phyloP scores from a whole-genome alignment of 257 asterid genomes.

The Lantana camara region DNA sequence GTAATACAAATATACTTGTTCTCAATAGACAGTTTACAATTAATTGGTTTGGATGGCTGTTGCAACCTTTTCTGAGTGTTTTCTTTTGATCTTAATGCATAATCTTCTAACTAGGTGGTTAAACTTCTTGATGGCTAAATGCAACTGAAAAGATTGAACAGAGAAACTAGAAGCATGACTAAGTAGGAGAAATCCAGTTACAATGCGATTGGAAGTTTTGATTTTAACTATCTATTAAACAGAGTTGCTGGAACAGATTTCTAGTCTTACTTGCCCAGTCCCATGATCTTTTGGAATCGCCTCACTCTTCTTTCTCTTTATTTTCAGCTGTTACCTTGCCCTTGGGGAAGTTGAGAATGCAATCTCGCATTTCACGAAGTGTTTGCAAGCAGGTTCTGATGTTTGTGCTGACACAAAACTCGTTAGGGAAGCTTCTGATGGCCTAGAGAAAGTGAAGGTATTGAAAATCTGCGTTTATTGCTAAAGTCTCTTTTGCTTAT shows the following conservation, averaged over 20 bases:
- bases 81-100: conserved; percentile 9
- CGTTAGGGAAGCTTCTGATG: conserved; percentile 87
- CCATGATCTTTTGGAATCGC: conserved; percentile 19
- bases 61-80: not conserved
- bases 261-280: conserved; percentile 3
- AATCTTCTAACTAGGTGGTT: too few species aligned
- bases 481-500: conserved; percentile 5
- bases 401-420: conserved; percentile 68
- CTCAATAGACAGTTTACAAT: too few species aligned
- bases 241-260: not conserved
- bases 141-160: too few species aligned
- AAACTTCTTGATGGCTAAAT: too few species aligned
- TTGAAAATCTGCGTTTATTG: not conserved
- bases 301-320: conserved; percentile 6
- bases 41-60: not conserved
- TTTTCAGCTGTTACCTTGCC: conserved; percentile 87
- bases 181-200: conserved; percentile 11
- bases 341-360: conserved; percentile 90
- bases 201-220: conserved; percentile 7
- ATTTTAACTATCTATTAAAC: conserved; percentile 11
- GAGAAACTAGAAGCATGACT: not conserved
- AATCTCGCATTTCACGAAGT: conserved; percentile 65
- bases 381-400: conserved; percentile 83
- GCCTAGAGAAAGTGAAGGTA: conserved; percentile 86
- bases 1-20: too few species aligned